Base-by-base conservation (phyloP, 2,329 filamentous ascomycete species). In the Botrytis galanthina region DNA sequence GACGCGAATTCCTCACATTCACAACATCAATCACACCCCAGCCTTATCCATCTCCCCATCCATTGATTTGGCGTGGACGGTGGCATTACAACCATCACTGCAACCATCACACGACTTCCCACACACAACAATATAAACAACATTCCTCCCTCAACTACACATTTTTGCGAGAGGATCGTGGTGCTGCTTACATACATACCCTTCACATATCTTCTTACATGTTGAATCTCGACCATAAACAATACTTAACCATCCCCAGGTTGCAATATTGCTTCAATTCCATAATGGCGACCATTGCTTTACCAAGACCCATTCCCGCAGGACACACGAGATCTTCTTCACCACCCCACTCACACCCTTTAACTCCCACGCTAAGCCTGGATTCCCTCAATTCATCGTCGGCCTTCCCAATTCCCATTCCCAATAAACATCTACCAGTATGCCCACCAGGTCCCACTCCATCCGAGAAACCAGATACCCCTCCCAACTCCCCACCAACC, bases 361-460 rank as follows among this genome's bases (percentile, higher is more conserved):
- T 91, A 73, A 87, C 84, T 57, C 83, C 88, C 48, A 84, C 87
- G 48, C 82, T 91, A 74, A 87, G 84, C 57, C 84, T 92, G 76
- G 80, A 81, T 66, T 77, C 63, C 29, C 78, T 81, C 73, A 90
- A 90, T 80, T 86, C 87, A 22, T 85, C 86, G 10, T 81, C 86
- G 69, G 83, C 86, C 78, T 87, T 86, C 64, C 86, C 87, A 10
- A 88, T 89, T 29, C 84, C 92, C 10, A 86, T 96, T 37, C 93
- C 94, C 16, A 97, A 97, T 84, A 97, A 96, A 83, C 94, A 97
- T 83, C 86, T 97, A 37, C 94, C 95, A n/a, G 85, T 91, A 78
- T 97, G 94, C 83, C 92, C 94, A n/a, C 89, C 94, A 1, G 94
- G 94, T 2, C 91, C 93, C 75, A 89, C 84, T 76, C 85, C 81